Conservation (phyloP, 805 yeast genomes). For the Cyberlindnera suaveolens region DNA sequence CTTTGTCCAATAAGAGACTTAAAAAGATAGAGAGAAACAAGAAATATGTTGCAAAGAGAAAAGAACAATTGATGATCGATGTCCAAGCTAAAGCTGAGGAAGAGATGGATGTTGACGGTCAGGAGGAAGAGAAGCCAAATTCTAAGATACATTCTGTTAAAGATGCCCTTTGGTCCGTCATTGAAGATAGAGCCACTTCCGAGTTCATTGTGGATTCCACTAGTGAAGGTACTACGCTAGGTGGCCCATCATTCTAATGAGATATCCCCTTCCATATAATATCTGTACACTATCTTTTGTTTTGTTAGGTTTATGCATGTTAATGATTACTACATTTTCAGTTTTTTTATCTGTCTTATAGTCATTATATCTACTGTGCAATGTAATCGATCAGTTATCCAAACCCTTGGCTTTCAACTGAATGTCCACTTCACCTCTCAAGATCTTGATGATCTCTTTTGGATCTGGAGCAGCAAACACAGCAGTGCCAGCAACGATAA, state of each 20-base stretch:
- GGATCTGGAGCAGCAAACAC: conserved; percentile 86
- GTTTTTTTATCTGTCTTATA: too few relatives aligned
- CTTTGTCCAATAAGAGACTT: conserved; percentile 72
- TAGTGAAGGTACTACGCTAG: conserved; percentile 81
- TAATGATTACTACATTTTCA: not conserved
- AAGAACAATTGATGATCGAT: conserved; percentile 40
- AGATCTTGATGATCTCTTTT: conserved; percentile 57
- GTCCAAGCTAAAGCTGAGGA: conserved; percentile 41
- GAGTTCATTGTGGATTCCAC: conserved; percentile 34
- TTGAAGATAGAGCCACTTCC: conserved; percentile 48
- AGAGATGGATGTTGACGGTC: conserved; percentile 44
- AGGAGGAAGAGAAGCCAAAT: conserved; percentile 8
- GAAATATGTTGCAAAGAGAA: conserved; percentile 60
- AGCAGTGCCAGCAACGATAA: conserved; percentile 94
- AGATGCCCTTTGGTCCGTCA: conserved; percentile 66
- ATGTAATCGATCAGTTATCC: conserved; percentile 1
- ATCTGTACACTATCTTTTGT: conserved; percentile 4
- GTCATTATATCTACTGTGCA: too few relatives aligned
- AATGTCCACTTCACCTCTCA: conserved; percentile 56
- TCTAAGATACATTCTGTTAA: conserved; percentile 43
- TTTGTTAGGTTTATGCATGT: conserved; percentile 1
- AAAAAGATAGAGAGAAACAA: conserved; percentile 76
- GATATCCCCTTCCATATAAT: not conserved
- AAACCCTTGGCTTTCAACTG: conserved; percentile 40
- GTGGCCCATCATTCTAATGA: conserved; percentile 56